Evolutionary conservation across 768 basidiomycete species (phyloP), one percentile per base, ranked within the genome.

Genomic region (Panaeolus papilionaceus): DNA sequence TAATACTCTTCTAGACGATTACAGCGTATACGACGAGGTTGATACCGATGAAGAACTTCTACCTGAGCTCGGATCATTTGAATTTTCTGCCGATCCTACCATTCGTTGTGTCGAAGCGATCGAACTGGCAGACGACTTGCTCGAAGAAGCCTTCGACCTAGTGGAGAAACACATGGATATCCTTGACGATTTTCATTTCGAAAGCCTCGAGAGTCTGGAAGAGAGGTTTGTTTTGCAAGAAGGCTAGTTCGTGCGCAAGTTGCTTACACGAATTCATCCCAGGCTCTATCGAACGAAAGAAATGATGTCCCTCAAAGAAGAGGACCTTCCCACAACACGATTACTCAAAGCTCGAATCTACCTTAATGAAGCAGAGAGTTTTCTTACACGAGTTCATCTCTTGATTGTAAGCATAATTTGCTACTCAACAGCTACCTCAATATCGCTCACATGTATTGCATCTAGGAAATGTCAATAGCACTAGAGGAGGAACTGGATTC

Each of bases 321-420:
- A 58, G 26, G 28, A 58, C 11, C 11, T 16, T 16, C 54, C 54
- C 33, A 28, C 54, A 28, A 58, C 54, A 4, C 54, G 54, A 28
- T 58, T 58, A 12, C 54, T 58, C 26, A 58, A 58, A 16, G 54
- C 54, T 58, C 54, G 54, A 33, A 58, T 58, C 33, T 58, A 58
- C 14, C 54, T 58, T 23, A 58, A 58, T 33, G 54, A 58, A 33
- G 54, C 54, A 16, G 54, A 58, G 33, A 58, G 54, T 12, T 58
- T 58, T 14, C 54, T 58, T 33, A 58, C 54, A 28, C 26, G 54
- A 37, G 54, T 58, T 3, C 12, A 58, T 16, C 54, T 58, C 33
- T 18, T 58, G 11, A 58, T 58, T 16, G 54, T 58, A 37, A 9
- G 54, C 33, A 23, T 18, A 14, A 0, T 47, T n/a, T 47, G 3